Evolutionary conservation across 2,329 filamentous ascomycete genomes (phyloP).

Genomic region (Aspergillus niger): DNA sequence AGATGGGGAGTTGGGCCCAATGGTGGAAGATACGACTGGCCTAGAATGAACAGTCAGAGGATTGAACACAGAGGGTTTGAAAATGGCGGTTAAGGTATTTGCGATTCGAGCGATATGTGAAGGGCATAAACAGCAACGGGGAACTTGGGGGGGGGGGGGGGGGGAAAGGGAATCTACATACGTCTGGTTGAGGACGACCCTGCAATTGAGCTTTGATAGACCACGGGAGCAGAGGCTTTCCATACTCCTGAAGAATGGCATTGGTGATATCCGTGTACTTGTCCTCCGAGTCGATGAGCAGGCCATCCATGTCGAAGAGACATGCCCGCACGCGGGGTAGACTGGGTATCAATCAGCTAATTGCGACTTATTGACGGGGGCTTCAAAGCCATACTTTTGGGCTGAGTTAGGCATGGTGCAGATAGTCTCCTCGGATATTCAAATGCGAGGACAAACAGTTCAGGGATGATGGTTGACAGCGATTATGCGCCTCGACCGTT

Average conservation of each 20-base stretch:
- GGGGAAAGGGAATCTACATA: conserved; percentile 26
- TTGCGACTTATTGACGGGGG: background rate
- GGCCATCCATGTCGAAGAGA: conserved; percentile 98
- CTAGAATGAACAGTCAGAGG: conserved; percentile 29
- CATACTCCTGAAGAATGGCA: conserved; percentile 73
- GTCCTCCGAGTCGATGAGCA: conserved; percentile 92
- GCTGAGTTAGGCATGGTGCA: conserved; percentile 9
- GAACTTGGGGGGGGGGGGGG: background rate
- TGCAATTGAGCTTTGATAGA: conserved; percentile 87
- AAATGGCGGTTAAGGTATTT: background rate
- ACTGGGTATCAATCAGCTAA: conserved; percentile 43
- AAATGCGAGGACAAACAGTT: background rate
- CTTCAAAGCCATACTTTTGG: conserved; percentile 5
- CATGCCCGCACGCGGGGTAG: conserved; percentile 83
- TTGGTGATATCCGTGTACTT: conserved; percentile 84
- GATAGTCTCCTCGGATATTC: no score
- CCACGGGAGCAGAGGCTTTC: conserved; percentile 79
- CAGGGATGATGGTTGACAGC: background rate
- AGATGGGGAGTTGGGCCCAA: conserved; percentile 85
- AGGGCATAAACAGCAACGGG: background rate
- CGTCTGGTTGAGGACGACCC: conserved; percentile 62
- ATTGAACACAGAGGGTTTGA: background rate
- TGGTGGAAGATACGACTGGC: conserved; percentile 67
- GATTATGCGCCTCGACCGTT: background rate
- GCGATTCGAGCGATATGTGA: background rate